Conservation (phyloP, 1,284 basidiomycete species). For the Trametes versicolor region DNA sequence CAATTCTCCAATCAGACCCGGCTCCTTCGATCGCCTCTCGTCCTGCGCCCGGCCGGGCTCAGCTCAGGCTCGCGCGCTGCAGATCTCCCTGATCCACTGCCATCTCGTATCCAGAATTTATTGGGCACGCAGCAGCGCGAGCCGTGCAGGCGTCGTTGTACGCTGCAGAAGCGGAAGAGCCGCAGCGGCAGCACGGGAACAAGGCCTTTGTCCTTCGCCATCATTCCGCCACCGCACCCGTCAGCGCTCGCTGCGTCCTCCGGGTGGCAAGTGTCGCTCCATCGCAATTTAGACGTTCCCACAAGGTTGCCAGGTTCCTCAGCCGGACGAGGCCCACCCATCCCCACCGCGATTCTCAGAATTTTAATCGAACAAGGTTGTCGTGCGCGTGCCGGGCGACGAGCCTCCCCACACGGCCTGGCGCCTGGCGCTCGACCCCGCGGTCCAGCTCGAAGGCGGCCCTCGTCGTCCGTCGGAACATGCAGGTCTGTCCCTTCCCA, state of each 20-base stretch:
- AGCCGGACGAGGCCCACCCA: constrained; percentile 19
- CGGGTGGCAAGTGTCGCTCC: constrained; percentile 12
- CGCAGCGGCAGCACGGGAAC: constrained; percentile 9
- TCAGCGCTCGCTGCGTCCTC: background rate
- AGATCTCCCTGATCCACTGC: constrained; percentile 32
- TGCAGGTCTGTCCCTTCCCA: constrained; percentile 26
- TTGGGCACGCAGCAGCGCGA: background rate
- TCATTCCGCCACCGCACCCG: constrained; percentile 19
- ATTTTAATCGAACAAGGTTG: constrained; percentile 12
- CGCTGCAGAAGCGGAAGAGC: background rate
- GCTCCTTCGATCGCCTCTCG: constrained; percentile 28
- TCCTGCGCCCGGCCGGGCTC: constrained; percentile 10
- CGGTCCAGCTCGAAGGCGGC: constrained; percentile 1
- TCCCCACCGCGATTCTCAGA: constrained; percentile 6
- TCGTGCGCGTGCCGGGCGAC: constrained; percentile 8
- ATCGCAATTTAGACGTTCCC: constrained; percentile 26
- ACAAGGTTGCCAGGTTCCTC: constrained; percentile 29
- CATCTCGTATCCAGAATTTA: constrained; percentile 1
- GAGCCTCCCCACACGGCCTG: background rate
- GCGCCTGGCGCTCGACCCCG: background rate
- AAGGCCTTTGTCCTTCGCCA: constrained; percentile 20
- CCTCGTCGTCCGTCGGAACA: constrained; percentile 18
- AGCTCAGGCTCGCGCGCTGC: constrained; percentile 4
- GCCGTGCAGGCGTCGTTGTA: background rate
- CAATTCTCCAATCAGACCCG: constrained; percentile 33